phyloP scores from a whole-genome alignment of 176 grass and related monocot genomes.

The Ensete glaucum region DNA sequence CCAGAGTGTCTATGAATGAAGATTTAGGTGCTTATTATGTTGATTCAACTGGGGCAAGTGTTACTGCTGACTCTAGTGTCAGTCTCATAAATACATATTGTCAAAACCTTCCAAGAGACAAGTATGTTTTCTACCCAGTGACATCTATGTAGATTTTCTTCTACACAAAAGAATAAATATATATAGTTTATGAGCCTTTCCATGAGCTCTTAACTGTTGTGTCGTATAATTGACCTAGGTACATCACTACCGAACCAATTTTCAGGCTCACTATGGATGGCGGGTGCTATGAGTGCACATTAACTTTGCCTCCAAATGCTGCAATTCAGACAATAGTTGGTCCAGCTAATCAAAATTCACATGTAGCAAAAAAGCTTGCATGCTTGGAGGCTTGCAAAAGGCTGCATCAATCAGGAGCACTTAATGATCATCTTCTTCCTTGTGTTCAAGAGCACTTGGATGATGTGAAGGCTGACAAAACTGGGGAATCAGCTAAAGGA shows the following conservation, averaged over 20 bases:
- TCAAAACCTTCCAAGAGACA: slow-evolving; percentile 59
- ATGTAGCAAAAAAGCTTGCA: slow-evolving; percentile 59
- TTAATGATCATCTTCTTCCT: slow-evolving; percentile 58
- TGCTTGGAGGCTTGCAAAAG: slow-evolving; percentile 89
- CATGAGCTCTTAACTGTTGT: slow-evolving; percentile 5
- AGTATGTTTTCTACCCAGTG: slow-evolving; percentile 36
- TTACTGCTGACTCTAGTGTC: slow-evolving; percentile 61
- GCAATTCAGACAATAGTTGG: slow-evolving; percentile 52
- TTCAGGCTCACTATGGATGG: slow-evolving; percentile 35
- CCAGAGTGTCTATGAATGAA: slow-evolving; percentile 28
- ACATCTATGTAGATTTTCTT: slow-evolving; percentile 3
- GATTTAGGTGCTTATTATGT: slow-evolving; percentile 63
- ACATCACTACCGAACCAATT: slow-evolving; percentile 38
- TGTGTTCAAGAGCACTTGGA: slow-evolving; percentile 28
- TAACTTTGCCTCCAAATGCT: slow-evolving; percentile 57
- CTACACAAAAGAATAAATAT: neutral
- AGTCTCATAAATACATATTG: slow-evolving; percentile 53
- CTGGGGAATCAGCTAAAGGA: slow-evolving; percentile 28
- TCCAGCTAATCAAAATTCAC: slow-evolving; percentile 47
- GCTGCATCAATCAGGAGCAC: slow-evolving; percentile 55
- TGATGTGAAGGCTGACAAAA: slow-evolving; percentile 6
- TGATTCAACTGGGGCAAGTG: slow-evolving; percentile 61
- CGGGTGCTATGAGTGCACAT: slow-evolving; percentile 47
- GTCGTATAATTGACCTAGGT: slow-evolving; percentile 24
- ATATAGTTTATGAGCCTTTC: slow-evolving; percentile 1